Base-by-base conservation (phyloP, 2,329 filamentous ascomycete species). In the Arachnomyces sp. region DNA sequence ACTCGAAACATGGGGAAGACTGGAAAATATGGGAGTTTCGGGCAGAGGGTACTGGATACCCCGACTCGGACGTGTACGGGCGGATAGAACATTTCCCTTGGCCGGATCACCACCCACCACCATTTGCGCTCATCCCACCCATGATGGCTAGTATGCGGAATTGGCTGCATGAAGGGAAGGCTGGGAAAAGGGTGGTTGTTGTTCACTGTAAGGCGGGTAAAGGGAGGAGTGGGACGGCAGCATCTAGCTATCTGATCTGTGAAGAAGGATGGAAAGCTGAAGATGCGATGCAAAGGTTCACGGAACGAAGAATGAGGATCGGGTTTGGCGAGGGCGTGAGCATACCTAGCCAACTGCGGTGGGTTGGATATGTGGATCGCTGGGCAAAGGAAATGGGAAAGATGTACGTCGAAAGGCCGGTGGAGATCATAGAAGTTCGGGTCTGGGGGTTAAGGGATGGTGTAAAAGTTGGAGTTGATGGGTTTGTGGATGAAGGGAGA, bases 21-120 rank as follows among this genome's bases (percentile, higher is more conserved):
- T 98, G 92, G 92, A 80, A 84, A 3, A 95, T 98, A 54, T 98
- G 90, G 87, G 92, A 98, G 66, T 98, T 98, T 54, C 82, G 92
- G 34, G 92, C 88, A 28, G 92, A 98, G 61, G 92, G 92, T 4
- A 95, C 92, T 0, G 92, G 92, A 1, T 98, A 98, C 55, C 88
- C 88, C 0, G 92, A 98, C 57, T 77, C 80, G 13, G 85, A 89
- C 43, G 90, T 98, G 1, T 87, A 95, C 59, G 75, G 78, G 28
- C 76, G 89, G 3, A 82, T 96, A 48, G 78, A 83, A 48, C 92
- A 98, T 65, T 96, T 89, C 56, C 92, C 92, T 1, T 98, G 86
- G 80, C 92, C 92, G 0, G 92, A 98, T 59, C 92, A 98, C 59
- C 92, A 98, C 59, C 92, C 92, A 3, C 92, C 92, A 38, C 92